These are phyloP conservation scores for Tulasnella sp. DNA, from an alignment of 768 basidiomycete species.

Conservation along the genomic window DNA sequence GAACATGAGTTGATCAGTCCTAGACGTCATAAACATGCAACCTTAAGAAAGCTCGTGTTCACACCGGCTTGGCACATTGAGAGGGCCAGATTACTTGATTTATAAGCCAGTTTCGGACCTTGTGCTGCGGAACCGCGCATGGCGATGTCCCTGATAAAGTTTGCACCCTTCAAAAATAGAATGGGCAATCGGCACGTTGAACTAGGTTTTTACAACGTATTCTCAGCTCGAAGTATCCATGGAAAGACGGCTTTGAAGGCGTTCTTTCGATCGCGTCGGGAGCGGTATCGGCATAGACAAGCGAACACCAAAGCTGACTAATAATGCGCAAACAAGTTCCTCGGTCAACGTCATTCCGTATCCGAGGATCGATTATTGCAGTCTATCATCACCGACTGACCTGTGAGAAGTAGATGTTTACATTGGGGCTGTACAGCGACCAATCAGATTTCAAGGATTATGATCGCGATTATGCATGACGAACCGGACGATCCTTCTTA, in stretches of 20 bases:
- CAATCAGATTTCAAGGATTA: neutral
- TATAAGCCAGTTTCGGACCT: too few relatives aligned
- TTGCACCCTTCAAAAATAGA: neutral
- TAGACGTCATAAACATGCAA: too few relatives aligned
- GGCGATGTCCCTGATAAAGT: neutral
- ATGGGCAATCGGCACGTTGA: neutral
- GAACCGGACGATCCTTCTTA: neutral
- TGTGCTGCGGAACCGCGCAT: neutral
- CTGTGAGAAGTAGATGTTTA: too few relatives aligned
- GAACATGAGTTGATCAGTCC: too few relatives aligned
- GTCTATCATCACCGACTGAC: neutral
- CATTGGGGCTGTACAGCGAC: neutral
- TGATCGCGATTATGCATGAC: neutral
- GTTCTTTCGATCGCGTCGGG: too few relatives aligned
- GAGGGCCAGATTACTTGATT: too few relatives aligned
- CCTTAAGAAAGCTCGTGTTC: neutral
- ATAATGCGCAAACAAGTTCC: neutral
- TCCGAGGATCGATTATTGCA: neutral
- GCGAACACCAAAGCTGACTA: neutral
- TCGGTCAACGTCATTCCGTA: neutral
- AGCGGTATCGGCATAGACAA: neutral
- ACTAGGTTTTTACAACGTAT: too few relatives aligned
- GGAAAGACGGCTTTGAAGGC: too few relatives aligned
- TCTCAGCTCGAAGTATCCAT: too few relatives aligned
- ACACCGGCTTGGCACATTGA: neutral